A percentile compares a stretch with the other conserved stretches of the same genome.
These are phyloP conservation scores for Candida khao-thaluensis DNA, from an alignment of 805 yeast genomes.

Conservation along the genomic window DNA sequence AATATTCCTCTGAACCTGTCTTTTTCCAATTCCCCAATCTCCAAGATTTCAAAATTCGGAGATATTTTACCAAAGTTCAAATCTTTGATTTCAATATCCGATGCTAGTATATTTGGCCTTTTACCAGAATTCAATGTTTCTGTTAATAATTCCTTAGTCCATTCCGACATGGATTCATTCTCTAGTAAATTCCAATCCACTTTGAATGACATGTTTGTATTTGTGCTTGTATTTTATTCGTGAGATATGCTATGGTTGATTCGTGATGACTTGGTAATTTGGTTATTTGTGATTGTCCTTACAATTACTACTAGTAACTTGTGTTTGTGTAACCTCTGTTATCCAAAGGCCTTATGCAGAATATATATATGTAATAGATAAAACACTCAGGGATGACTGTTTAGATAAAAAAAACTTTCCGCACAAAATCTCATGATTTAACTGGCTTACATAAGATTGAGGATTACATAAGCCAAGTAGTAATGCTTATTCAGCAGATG, in stretches of 20 bases:
- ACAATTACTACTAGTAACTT: too few species aligned
- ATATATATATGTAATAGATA: too few species aligned
- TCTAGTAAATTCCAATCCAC: conserved; percentile 78
- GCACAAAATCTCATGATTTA: too few species aligned
- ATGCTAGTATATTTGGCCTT: conserved; percentile 67
- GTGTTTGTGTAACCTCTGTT: too few species aligned
- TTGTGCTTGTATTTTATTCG: too few species aligned
- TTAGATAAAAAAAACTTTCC: not conserved
- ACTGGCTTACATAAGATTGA: too few species aligned
- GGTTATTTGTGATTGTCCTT: too few species aligned
- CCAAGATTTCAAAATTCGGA: conserved; percentile 75
- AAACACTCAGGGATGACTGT: too few species aligned
- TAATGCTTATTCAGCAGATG: not conserved
- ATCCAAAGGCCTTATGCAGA: too few species aligned
- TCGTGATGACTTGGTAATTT: too few species aligned
- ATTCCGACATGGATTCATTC: conserved; percentile 56
- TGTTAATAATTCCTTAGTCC: conserved; percentile 64
- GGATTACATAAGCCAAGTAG: too few species aligned
- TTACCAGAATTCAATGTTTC: conserved; percentile 74
- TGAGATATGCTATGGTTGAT: too few species aligned
- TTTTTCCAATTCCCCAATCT: conserved; percentile 74
- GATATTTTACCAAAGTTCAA: conserved; percentile 71
- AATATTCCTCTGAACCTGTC: conserved; percentile 82
- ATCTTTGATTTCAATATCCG: conserved; percentile 64
- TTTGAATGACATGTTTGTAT: conserved; percentile 62